Percentiles rank a stretch among this genome's conserved stretches.
These are phyloP conservation scores for Geosmithia flava DNA, from an alignment of 2,329 filamentous ascomycete species.

Conservation along the genomic window DNA sequence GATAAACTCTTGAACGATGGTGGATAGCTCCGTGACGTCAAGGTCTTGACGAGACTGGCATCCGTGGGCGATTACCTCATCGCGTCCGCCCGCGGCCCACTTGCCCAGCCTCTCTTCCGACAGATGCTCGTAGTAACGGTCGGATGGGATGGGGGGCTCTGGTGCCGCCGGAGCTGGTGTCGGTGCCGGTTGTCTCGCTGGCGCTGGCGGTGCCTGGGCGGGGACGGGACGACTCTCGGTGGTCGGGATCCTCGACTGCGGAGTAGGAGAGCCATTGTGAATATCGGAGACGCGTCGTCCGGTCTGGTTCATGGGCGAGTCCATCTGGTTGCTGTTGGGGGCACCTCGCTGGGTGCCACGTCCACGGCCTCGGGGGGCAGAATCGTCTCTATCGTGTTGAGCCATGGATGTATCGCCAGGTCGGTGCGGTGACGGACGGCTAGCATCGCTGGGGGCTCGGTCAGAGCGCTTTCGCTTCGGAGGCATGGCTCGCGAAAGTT, in stretches of 20 bases:
- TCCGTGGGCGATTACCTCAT: constrained; percentile 54
- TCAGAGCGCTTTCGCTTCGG: constrained; percentile 49
- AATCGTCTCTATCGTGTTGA: constrained; percentile 45
- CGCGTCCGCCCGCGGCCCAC: constrained; percentile 58
- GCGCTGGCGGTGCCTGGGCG: constrained; percentile 6
- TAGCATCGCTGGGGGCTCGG: constrained; percentile 32
- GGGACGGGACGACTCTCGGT: constrained; percentile 7
- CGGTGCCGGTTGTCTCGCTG: constrained; percentile 8
- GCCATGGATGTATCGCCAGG: constrained; percentile 42
- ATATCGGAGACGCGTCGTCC: background rate
- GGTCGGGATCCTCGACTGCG: background rate
- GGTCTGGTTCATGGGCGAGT: background rate
- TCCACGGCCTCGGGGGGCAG: constrained; percentile 31
- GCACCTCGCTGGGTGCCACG: constrained; percentile 20
- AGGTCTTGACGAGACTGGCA: constrained; percentile 52
- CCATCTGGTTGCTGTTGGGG: constrained; percentile 1
- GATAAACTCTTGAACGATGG: constrained; percentile 75
- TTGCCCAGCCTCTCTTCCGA: constrained; percentile 54
- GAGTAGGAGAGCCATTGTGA: constrained; percentile 1
- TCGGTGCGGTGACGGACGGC: constrained; percentile 49
- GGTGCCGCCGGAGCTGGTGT: constrained; percentile 6
- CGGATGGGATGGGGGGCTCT: constrained; percentile 20
- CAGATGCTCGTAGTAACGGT: constrained; percentile 63
- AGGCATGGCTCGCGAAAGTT: constrained; percentile 30
- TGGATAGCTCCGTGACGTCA: constrained; percentile 55